Base-by-base conservation (phyloP, 169 alveolate genomes). In the Pseudocohnilembus persalinus region DNA sequence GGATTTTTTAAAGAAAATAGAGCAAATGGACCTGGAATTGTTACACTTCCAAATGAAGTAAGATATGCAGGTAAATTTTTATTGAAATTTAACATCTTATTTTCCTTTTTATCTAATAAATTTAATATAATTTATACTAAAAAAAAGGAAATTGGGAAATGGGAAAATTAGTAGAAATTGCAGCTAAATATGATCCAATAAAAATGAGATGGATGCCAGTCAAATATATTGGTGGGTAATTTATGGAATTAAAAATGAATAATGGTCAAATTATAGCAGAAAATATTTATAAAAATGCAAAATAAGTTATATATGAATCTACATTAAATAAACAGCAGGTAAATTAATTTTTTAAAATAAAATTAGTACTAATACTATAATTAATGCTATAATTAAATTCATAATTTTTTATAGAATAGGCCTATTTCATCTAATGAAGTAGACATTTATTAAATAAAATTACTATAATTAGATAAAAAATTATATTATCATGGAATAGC, bases 401-500 rank as follows among this genome's bases (percentile, higher is more conserved):
- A 0, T 76, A 76, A 76, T 1, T 76, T 28, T n/a, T 77, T 77
- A 49, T 49, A 49, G 68, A 49, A 49, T 33, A 77, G 63, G 29
- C n/a, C 34, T 31, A 72, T 77, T 32, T 32, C 29, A n/a, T 25
- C 29, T 31, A n/a, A 63, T 27, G 82, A 77, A 26, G 82, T 33
- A 11, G 82, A 77, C 65, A 77, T 26, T 20, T 77, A 33, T 33
- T 31, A 77, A 33, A 77, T 77, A n/a, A 77, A 33, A 33, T 6
- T 77, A 25, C 31, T 33, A 77, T 32, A 77, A 77, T 1, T 77
- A 27, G 82, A 77, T 33, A 68, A 77, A 26, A 77, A 77, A 25
- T 77, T 77, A n/a, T 77, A 77, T 77, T 77, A 77, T 27, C 74
- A 77, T 34, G 82, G 82, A 32, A 72, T 77, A 28, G 72, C 33